Evolutionary conservation across 2,329 filamentous ascomycete species (phyloP), one percentile per base, ranked within the genome.

Genomic region (Cercospora nicotianae): DNA sequence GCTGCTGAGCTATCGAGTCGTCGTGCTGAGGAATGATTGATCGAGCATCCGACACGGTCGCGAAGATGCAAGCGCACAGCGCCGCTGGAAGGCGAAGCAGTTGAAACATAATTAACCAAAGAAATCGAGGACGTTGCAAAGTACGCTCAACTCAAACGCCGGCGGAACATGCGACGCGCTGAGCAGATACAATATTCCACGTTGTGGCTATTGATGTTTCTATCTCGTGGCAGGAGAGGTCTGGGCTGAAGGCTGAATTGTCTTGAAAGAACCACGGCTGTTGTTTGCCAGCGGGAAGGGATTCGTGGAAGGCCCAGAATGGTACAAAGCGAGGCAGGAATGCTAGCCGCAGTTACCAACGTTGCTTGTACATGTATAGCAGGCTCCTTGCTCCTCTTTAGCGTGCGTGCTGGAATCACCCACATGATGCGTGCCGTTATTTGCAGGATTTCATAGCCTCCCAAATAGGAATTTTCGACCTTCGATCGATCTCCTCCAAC

Each of bases 221-320:
- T 23, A 51, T 20, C 45, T 23, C 30, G 26, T 58, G 23, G 53
- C 53, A 58, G 28, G 23, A 31, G 9, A 8, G 26, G 13, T 33
- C 30, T 58, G 53, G 26, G 53, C 28, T 23, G 45, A 23, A 23
- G 53, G 53, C 26, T 58, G 45, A 53, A 36, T 55, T 42, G 61
- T 63, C 61, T 63, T 53, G 61, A 20, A 63, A 26, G 16, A 63
- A 57, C 60, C 60, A 63, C 45, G 42, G 61, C 53, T 9, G 53
- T 30, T 20, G 53, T 53, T 53, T 53, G 48, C 48, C 20, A 20
- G 48, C 20, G 20, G 3, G 28, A 58, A n/a, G 1, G 20, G 13
- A 12, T 23, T 26, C 53, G 18, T 6, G 53, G 20, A 57, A 58
- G 28, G 23, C 51, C 23, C 51, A 33, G n/a, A 36, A 39, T 39